Percentiles rank a stretch among this genome's conserved stretches.
Conservation (phyloP, 106 monocot genomes). For the Ottelia alismoides region DNA sequence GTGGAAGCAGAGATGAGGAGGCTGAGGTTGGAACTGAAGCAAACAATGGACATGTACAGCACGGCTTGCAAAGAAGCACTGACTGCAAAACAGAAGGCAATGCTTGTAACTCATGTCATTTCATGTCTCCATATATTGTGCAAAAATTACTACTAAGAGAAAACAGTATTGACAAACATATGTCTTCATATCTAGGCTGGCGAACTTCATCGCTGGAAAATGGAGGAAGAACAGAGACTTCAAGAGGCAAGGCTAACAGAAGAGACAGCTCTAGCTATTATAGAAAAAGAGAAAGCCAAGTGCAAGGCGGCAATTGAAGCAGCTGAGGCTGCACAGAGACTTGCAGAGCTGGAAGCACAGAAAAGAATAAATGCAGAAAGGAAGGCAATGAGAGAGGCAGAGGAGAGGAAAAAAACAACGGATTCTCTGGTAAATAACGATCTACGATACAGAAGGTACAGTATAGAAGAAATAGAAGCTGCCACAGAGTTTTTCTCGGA, state of each 20-base stretch:
- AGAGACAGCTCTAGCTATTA: not conserved
- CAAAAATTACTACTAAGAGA: not conserved
- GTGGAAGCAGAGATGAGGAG: constrained; percentile 36
- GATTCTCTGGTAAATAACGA: constrained; percentile 1
- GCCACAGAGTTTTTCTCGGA: no score
- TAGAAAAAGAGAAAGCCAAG: not conserved
- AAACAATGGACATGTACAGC: constrained; percentile 47
- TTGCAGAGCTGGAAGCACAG: constrained; percentile 51
- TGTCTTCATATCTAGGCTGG: not conserved
- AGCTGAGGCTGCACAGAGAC: constrained; percentile 17
- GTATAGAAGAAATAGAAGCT: constrained; percentile 60
- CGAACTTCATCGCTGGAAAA: constrained; percentile 2
- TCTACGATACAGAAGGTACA: constrained; percentile 45
- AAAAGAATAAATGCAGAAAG: constrained; percentile 22
- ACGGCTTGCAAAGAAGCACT: constrained; percentile 42
- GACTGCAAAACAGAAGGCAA: constrained; percentile 31
- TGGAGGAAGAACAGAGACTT: constrained; percentile 2
- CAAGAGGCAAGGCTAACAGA: not conserved
- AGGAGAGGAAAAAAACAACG: not conserved
- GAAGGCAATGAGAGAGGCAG: not conserved
- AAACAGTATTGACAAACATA: not conserved
- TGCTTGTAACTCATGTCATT: not conserved
- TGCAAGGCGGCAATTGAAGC: constrained; percentile 1
- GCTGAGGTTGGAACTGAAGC: constrained; percentile 30
- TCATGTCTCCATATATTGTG: not conserved